Evolutionary conservation across 176 grass and related monocot species (phyloP), one percentile per base, ranked within the genome.

Genomic region (Rhynchospora pubera): DNA sequence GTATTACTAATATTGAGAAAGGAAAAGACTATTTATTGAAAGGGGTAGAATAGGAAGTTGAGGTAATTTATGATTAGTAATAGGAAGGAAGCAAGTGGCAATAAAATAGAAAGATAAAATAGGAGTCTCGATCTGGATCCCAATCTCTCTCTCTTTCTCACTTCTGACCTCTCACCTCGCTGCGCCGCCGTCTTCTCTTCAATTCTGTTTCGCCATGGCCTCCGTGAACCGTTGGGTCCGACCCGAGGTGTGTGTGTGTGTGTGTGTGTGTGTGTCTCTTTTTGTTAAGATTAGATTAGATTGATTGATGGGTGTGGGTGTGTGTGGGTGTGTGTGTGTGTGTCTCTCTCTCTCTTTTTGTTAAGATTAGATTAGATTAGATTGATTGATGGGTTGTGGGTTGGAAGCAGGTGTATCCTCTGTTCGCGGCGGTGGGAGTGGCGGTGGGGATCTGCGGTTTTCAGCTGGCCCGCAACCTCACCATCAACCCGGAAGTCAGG

Each of bases 401-500:
- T n/a, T n/a, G n/a, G 26, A 28, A 28, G 26, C 34, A 39, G 93
- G 93, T 97, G 63, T 97, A 97, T 84, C 93, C 93, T 68, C 89
- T 97, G 57, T 97, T 97, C 78, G 93, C 93, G 77, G 93, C 93
- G 80, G 88, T 75, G 63, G 91, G 93, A 32, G 87, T 87, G 5
- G 91, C 93, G 19, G 70, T 91, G 6, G 91, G 87, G 18, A 93
- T 93, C 85, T 97, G 93, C 80, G 89, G 50, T 1, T 77, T 97
- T 26, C 83, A 85, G 83, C 87, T 97, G 73, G 76, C 65, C 39
- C 87, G 91, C 26, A 97, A 97, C 87, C 84, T 97, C 85, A 82
- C 84, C 30, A 89, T 84, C 69, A 97, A 97, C 87, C 93, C 93
- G 2, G 93, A 97, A 93, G 93, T 97, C 23, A 97, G 93, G n/a